Evolutionary conservation across 768 basidiomycete species (phyloP).

Genomic region (Boletus rex-veris): DNA sequence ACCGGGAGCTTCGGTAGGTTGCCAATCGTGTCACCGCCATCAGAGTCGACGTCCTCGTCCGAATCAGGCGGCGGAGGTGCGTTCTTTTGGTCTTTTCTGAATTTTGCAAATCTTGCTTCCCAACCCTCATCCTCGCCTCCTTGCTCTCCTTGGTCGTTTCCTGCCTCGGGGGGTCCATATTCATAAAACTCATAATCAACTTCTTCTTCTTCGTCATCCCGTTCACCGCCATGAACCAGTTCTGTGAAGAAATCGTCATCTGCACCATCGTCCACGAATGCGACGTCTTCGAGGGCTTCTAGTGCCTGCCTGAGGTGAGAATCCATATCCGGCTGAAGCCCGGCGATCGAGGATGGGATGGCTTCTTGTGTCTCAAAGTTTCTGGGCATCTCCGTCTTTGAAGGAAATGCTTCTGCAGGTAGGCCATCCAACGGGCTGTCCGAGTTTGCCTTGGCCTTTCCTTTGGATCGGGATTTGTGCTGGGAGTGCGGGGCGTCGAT

Average conservation of each 20-base stretch:
- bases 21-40: slow-evolving; percentile 79
- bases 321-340: slow-evolving; percentile 95
- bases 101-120: slow-evolving; percentile 78
- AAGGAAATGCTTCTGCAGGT: slow-evolving; percentile 71
- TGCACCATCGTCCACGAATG: slow-evolving; percentile 77
- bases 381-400: slow-evolving; percentile 66
- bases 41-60: slow-evolving; percentile 54
- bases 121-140: slow-evolving; percentile 45
- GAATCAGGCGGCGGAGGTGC: slow-evolving; percentile 35
- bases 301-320: slow-evolving; percentile 89
- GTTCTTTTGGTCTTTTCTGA: slow-evolving; percentile 54
- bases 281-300: slow-evolving; percentile 94
- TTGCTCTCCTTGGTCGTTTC: slow-evolving; percentile 20
- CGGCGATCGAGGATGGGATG: slow-evolving; percentile 77
- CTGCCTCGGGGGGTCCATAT: slow-evolving; percentile 28
- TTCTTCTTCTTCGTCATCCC: slow-evolving; percentile 59
- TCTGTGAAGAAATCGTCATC: slow-evolving; percentile 77
- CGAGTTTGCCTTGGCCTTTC: slow-evolving; percentile 38
- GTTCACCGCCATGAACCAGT: slow-evolving; percentile 69
- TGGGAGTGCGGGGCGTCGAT: slow-evolving; percentile 66
- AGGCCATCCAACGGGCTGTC: slow-evolving; percentile 47
- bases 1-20: slow-evolving; percentile 75
- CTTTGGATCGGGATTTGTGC: slow-evolving; percentile 27
- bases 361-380: slow-evolving; percentile 75
- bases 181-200: slow-evolving; percentile 68